These are phyloP conservation scores for Myxozyma sirexii DNA, from an alignment of 805 yeast genomes.

Conservation along the genomic window DNA sequence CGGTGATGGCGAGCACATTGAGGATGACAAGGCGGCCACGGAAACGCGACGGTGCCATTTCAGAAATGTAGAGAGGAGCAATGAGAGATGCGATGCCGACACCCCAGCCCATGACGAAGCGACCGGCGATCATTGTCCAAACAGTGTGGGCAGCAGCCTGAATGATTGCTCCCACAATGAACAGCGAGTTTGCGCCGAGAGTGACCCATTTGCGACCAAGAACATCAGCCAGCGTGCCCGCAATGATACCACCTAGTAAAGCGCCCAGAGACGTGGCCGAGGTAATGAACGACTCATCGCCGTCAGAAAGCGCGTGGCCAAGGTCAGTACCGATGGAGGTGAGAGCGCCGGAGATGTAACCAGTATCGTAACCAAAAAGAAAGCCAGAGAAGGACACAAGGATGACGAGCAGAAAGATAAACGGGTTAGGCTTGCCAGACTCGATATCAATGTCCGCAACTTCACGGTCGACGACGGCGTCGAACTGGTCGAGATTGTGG, in stretches of 20 bases:
- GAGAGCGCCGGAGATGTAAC: slow-evolving; percentile 91
- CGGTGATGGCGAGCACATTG: slow-evolving; percentile 87
- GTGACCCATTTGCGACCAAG: slow-evolving; percentile 85
- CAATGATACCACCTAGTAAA: slow-evolving; percentile 70
- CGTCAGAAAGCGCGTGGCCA: slow-evolving; percentile 59
- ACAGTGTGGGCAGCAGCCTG: slow-evolving; percentile 80
- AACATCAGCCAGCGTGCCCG: slow-evolving; percentile 81
- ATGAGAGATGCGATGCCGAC: slow-evolving; percentile 93
- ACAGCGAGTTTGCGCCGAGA: slow-evolving; percentile 78
- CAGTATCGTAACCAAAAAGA: slow-evolving; percentile 97
- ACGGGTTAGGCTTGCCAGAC: slow-evolving; percentile 31
- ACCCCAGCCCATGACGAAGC: slow-evolving; percentile 93
- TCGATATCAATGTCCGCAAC: slow-evolving; percentile 33
- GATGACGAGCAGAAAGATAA: slow-evolving; percentile 35
- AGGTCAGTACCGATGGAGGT: slow-evolving; percentile 83
- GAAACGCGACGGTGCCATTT: slow-evolving; percentile 81
- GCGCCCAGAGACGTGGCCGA: slow-evolving; percentile 96
- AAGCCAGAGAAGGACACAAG: slow-evolving; percentile 87
- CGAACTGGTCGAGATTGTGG: neutral
- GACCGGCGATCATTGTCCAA: slow-evolving; percentile 91
- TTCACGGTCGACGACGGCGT: slow-evolving; percentile 2
- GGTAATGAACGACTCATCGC: slow-evolving; percentile 87
- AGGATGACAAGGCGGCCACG: slow-evolving; percentile 90
- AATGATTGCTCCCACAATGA: slow-evolving; percentile 79
- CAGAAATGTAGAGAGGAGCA: slow-evolving; percentile 92